A percentile compares a stretch with the other conserved stretches of the same genome.
Evolutionary conservation across 2,329 filamentous ascomycete genomes (phyloP).

Genomic region (Paraconiothyrium sp.): DNA sequence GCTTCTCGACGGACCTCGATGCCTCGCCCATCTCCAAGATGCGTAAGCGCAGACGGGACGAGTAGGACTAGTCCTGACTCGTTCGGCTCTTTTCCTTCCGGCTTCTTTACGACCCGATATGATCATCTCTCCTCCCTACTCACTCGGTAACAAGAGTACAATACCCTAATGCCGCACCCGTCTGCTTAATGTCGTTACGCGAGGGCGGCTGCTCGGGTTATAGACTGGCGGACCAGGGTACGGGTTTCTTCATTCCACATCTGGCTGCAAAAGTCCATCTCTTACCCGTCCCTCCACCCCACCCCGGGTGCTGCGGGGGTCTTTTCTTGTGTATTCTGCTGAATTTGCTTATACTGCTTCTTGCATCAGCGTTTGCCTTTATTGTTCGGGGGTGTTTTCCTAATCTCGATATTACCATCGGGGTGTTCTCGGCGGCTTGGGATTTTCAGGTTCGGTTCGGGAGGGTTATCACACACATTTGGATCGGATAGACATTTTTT

Average conservation of each 20-base stretch:
- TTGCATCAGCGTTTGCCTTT: conserved; percentile 31
- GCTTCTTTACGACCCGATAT: conserved; percentile 46
- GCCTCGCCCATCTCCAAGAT: conserved; percentile 56
- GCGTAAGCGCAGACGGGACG: conserved; percentile 82
- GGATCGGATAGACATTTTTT: conserved; percentile 38
- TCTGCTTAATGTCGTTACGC: conserved; percentile 47
- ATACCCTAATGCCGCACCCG: conserved; percentile 36
- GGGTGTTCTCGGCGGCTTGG: conserved; percentile 4
- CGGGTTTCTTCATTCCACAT: conserved; percentile 20
- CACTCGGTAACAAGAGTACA: conserved; percentile 40
- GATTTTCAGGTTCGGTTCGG: conserved; percentile 14
- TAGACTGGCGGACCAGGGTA: conserved; percentile 44
- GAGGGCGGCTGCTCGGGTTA: conserved; percentile 37
- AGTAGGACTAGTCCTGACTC: conserved; percentile 48
- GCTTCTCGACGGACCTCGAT: conserved; percentile 49
- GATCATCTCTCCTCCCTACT: conserved; percentile 35
- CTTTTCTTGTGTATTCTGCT: conserved; percentile 36
- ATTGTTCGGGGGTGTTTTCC: conserved; percentile 26
- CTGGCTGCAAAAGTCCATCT: conserved; percentile 39
- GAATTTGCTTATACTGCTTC: conserved; percentile 27
- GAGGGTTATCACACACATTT: conserved; percentile 9
- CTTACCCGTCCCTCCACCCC: conserved; percentile 18
- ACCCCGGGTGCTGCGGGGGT: not conserved
- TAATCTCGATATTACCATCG: not conserved
- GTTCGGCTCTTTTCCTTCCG: conserved; percentile 27